Conservation (phyloP, 2,329 filamentous ascomycete genomes). For the Colletotrichum lupini region DNA sequence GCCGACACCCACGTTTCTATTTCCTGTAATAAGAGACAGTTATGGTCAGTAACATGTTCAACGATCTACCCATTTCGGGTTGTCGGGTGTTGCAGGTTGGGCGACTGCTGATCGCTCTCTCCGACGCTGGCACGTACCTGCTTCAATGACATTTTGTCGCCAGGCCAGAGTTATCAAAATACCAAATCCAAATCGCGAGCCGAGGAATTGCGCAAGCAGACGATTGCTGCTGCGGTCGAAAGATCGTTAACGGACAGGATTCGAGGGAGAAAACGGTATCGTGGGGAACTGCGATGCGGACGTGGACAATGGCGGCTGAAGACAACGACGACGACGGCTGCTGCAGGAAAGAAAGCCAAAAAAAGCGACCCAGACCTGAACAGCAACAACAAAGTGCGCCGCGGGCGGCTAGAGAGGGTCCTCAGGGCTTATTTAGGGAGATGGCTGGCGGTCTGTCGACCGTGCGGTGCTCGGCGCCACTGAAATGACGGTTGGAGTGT, state of each 20-base stretch:
- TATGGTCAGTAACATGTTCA: slow-evolving; percentile 7
- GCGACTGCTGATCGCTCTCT: neutral
- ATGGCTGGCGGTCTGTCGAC: slow-evolving; percentile 30
- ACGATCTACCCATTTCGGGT: neutral
- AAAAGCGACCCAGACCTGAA: slow-evolving; percentile 20
- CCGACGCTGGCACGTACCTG: slow-evolving; percentile 55
- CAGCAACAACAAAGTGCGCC: slow-evolving; percentile 2
- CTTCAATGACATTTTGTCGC: slow-evolving; percentile 67
- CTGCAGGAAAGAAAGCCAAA: slow-evolving; percentile 32
- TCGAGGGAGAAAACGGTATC: slow-evolving; percentile 17
- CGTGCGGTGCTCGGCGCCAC: slow-evolving; percentile 36
- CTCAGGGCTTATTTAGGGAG: slow-evolving; percentile 37
- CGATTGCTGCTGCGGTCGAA: slow-evolving; percentile 27
- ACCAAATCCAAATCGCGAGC: neutral
- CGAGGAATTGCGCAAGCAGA: slow-evolving; percentile 18
- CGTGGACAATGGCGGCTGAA: neutral
- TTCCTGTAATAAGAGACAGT: slow-evolving; percentile 69
- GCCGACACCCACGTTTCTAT: slow-evolving; percentile 98
- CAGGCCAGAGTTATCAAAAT: neutral
- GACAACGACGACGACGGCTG: neutral
- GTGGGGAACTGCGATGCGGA: slow-evolving; percentile 24
- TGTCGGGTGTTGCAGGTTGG: neutral
- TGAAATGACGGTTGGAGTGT: slow-evolving; percentile 37
- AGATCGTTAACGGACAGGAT: neutral
- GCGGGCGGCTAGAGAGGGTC: slow-evolving; percentile 35